Evolutionary conservation across 2,329 filamentous ascomycete species (phyloP).

Genomic region (Microascus cirrosus): DNA sequence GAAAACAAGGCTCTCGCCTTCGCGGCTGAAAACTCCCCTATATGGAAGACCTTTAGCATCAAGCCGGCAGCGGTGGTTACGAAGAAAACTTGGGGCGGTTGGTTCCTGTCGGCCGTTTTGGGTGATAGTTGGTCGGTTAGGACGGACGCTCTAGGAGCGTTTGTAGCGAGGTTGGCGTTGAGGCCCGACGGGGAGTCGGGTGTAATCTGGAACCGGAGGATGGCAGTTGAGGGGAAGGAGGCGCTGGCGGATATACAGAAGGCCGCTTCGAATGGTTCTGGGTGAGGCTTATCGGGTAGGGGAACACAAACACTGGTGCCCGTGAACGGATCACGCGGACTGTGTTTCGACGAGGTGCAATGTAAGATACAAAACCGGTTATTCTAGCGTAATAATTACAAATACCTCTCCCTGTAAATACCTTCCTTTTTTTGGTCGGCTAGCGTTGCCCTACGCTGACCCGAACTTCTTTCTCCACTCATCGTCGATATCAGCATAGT

Average conservation of each 20-base stretch:
- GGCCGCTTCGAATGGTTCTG: too few species aligned
- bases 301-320: too few species aligned
- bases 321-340: too few species aligned
- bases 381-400: too few species aligned
- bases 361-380: too few species aligned
- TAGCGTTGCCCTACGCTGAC: not conserved
- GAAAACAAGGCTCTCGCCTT: slow-evolving; percentile 9
- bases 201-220: slow-evolving; percentile 11
- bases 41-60: not conserved
- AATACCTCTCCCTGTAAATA: too few species aligned
- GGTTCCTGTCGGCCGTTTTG: slow-evolving; percentile 7
- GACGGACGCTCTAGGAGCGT: slow-evolving; percentile 13
- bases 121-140: slow-evolving; percentile 12
- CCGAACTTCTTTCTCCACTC: slow-evolving; percentile 26
- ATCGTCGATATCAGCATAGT: slow-evolving; percentile 41
- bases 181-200: slow-evolving; percentile 10
- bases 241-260: slow-evolving; percentile 1
- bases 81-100: not conserved
- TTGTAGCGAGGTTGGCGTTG: slow-evolving; percentile 12
- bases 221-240: slow-evolving; percentile 12
- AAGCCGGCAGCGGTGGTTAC: not conserved
- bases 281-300: too few species aligned
- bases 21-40: not conserved
- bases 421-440: too few species aligned
- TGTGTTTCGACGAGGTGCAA: too few species aligned